Evolutionary conservation across 2,329 filamentous ascomycete species (phyloP).

Genomic region (Aureobasidium melanogenum): DNA sequence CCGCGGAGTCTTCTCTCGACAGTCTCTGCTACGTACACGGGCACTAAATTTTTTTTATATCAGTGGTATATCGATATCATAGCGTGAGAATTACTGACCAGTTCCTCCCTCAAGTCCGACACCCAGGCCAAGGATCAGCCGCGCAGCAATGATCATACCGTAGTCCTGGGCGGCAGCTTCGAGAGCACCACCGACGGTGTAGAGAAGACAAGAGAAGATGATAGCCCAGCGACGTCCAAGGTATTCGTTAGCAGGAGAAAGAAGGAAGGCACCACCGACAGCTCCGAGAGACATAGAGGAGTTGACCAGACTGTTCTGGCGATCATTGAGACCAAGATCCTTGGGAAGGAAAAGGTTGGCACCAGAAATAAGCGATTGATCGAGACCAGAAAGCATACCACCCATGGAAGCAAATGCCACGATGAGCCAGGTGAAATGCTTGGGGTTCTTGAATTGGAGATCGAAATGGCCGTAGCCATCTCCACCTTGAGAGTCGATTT

Average conservation of each 20-base stretch:
- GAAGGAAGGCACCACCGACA: slow-evolving; percentile 58
- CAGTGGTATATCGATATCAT: too few relatives aligned
- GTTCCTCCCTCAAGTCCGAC: slow-evolving; percentile 65
- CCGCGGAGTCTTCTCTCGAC: slow-evolving; percentile 59
- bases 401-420: slow-evolving; percentile 69
- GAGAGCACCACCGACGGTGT: slow-evolving; percentile 60
- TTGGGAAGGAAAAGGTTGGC: slow-evolving; percentile 58
- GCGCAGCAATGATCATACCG: slow-evolving; percentile 60
- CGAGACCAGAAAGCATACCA: slow-evolving; percentile 61
- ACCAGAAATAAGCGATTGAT: slow-evolving; percentile 64
- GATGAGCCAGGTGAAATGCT: slow-evolving; percentile 58
- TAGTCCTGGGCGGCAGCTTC: slow-evolving; percentile 61
- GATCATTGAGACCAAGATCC: slow-evolving; percentile 45
- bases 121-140: slow-evolving; percentile 60
- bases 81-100: too few relatives aligned
- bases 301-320: slow-evolving; percentile 58
- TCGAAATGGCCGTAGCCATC: slow-evolving; percentile 40
- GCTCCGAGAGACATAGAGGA: slow-evolving; percentile 64
- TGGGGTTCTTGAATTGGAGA: slow-evolving; percentile 52
- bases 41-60: too few relatives aligned
- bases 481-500: slow-evolving; percentile 25
- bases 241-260: slow-evolving; percentile 59
- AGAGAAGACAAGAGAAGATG: slow-evolving; percentile 58
- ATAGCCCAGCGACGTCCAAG: slow-evolving; percentile 61
- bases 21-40: slow-evolving; percentile 65